These are phyloP conservation scores for Pseudogymnoascus sp. DNA, from an alignment of 2,329 filamentous ascomycete species.

Conservation along the genomic window DNA sequence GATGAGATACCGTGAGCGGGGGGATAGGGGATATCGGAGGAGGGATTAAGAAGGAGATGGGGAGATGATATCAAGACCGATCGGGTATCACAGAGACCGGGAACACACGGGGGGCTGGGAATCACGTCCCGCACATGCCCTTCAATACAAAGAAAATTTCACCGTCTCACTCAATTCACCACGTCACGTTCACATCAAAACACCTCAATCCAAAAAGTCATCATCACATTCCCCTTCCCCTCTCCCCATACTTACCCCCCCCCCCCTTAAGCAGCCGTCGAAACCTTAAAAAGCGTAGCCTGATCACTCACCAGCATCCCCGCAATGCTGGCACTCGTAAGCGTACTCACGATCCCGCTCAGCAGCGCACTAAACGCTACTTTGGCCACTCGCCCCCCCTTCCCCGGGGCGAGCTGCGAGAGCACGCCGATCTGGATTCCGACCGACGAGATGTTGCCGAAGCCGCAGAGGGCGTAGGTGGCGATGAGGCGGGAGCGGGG, in stretches of 20 bases:
- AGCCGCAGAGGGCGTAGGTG: conserved; percentile 76
- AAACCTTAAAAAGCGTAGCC: conserved; percentile 9
- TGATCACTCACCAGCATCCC: conserved; percentile 61
- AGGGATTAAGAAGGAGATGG: not conserved
- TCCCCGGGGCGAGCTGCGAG: conserved; percentile 66
- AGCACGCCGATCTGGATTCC: conserved; percentile 87
- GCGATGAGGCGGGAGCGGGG: conserved; percentile 70
- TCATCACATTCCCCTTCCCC: not conserved
- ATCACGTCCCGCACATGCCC: not conserved
- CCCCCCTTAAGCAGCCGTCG: not conserved
- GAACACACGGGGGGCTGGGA: not conserved
- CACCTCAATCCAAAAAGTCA: not conserved
- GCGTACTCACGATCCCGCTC: conserved; percentile 68
- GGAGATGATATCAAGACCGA: not conserved
- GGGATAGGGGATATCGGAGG: not conserved
- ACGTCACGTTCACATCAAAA: not conserved
- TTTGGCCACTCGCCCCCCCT: conserved; percentile 65
- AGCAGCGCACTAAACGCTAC: conserved; percentile 70
- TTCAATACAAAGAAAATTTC: not conserved
- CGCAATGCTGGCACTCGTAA: conserved; percentile 70
- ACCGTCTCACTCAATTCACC: not conserved
- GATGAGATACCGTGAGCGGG: not conserved
- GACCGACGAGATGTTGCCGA: conserved; percentile 79
- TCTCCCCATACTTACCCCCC: not conserved
- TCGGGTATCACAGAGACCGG: too few relatives aligned